Base-by-base conservation (phyloP, 2,329 filamentous ascomycete genomes). In the Arthrinium puccinioides region DNA sequence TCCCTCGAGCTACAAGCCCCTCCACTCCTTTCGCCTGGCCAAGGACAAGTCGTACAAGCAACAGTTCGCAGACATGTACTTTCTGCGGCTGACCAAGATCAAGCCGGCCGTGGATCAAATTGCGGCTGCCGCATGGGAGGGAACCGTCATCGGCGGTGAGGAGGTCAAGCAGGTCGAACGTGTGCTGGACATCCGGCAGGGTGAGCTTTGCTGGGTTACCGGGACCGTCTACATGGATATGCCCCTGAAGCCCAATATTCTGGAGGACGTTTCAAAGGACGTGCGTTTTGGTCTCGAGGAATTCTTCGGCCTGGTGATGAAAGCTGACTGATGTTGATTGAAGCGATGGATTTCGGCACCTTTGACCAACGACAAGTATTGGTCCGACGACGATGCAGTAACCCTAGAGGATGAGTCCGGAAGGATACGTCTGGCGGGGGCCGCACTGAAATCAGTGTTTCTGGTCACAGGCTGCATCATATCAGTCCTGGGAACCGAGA, bases 181-280 rank as follows among this genome's bases (percentile, higher is more conserved):
- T 49, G 92, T 98, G 42, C 74, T 98, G 21, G 90, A 98, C 62
- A 92, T 98, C 36, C 80, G 90, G 43, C 92, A 97, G 66, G 92
- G 92, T 45, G 82, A 96, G 64, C 69, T 97, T 24, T 97, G 90
- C 65, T 98, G 90, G 88, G 84, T 98, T 13, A 74, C 82, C 0
- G 92, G 94, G 13, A 98, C 92, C 0, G 79, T 97, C 21, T 98
- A 94, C 60, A 94, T 97, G 84, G 87, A 97, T 46, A 89, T 98
- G 87, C 78, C 85, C 3, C 62, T 96, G 53, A 98, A 98, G 65
- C 92, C 94, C 1, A 94, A 94, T 55, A 90, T 98, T 57, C 67
- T 98, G 23, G 89, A 96, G 42, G 92, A 98, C 51, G 85, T 98
- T 28, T 84, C 86, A 27, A 94, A 94, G 62, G 90, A 96, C 61